These are phyloP conservation scores for Xerocomus brunneocitrinus DNA, from an alignment of 768 basidiomycete species.

Conservation along the genomic window DNA sequence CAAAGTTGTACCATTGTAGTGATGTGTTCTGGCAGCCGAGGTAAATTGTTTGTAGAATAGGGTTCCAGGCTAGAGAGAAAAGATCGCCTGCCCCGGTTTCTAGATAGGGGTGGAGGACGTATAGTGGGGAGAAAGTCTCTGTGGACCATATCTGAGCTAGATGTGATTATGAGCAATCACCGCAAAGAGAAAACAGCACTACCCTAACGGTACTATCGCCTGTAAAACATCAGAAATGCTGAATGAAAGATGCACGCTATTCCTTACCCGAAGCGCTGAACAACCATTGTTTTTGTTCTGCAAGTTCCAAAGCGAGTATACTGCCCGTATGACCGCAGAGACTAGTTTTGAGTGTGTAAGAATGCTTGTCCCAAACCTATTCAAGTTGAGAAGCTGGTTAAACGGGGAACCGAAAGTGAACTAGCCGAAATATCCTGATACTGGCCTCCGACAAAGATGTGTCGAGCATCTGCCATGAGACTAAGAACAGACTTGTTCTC, in stretches of 20 bases:
- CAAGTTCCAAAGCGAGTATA: conserved; percentile 75
- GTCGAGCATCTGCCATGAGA: conserved; percentile 62
- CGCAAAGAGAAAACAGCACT: conserved; percentile 17
- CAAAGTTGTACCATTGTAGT: conserved; percentile 81
- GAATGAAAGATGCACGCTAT: background rate
- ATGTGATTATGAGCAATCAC: conserved; percentile 4
- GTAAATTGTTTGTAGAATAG: conserved; percentile 64
- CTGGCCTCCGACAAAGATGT: conserved; percentile 85
- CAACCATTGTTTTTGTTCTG: conserved; percentile 73
- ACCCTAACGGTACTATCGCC: conserved; percentile 89
- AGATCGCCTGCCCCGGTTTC: conserved; percentile 84
- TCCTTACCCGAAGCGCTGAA: conserved; percentile 82
- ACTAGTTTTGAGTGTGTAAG: conserved; percentile 62
- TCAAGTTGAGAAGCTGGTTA: background rate
- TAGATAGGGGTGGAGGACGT: conserved; percentile 70
- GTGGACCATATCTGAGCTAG: conserved; percentile 75
- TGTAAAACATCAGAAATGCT: conserved; percentile 26
- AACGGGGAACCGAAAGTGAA: background rate
- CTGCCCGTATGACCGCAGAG: conserved; percentile 82
- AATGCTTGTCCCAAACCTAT: conserved; percentile 82
- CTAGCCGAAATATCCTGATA: conserved; percentile 69
- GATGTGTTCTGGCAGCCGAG: conserved; percentile 93
- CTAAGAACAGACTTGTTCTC: conserved; percentile 67
- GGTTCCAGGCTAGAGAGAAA: conserved; percentile 79
- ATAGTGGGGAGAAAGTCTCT: conserved; percentile 56